These are phyloP conservation scores for Apodospora peruviana DNA, from an alignment of 495 filamentous ascomycete genomes.

Conservation along the genomic window DNA sequence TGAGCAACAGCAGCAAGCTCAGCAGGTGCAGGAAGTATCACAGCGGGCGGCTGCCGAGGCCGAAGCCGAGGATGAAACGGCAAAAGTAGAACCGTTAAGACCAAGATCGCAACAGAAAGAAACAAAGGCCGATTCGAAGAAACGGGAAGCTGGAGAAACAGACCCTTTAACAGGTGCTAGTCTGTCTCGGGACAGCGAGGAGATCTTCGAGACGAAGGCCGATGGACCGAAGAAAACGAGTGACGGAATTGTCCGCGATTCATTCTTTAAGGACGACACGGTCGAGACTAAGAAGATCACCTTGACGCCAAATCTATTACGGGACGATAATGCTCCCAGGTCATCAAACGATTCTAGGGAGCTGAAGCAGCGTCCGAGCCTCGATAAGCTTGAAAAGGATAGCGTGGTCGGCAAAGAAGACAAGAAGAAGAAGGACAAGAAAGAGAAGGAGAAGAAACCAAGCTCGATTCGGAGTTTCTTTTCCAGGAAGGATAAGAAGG, in stretches of 20 bases:
- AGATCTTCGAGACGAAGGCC: slow-evolving; percentile 57
- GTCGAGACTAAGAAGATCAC: slow-evolving; percentile 97
- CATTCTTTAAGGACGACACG: slow-evolving; percentile 94
- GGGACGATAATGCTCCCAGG: slow-evolving; percentile 67
- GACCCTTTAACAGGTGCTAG: slow-evolving; percentile 25
- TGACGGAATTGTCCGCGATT: slow-evolving; percentile 82
- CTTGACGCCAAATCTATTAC: slow-evolving; percentile 87
- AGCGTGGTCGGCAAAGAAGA: slow-evolving; percentile 39
- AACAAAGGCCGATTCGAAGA: slow-evolving; percentile 38
- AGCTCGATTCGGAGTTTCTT: slow-evolving; percentile 93
- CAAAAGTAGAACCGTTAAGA: slow-evolving; percentile 45
- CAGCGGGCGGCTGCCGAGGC: slow-evolving; percentile 25
- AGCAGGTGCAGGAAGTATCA: slow-evolving; percentile 21
- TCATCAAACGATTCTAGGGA: slow-evolving; percentile 62
- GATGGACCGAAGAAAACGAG: slow-evolving; percentile 59
- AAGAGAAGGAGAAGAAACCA: slow-evolving; percentile 85
- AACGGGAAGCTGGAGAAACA: slow-evolving; percentile 31
- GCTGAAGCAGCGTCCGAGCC: slow-evolving; percentile 40
- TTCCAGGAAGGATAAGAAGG: slow-evolving; percentile 89
- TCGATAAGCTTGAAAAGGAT: slow-evolving; percentile 54
- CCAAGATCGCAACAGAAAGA: slow-evolving; percentile 38
- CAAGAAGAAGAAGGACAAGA: slow-evolving; percentile 65
- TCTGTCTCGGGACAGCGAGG: slow-evolving; percentile 49
- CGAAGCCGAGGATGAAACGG: slow-evolving; percentile 38
- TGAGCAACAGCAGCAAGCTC: slow-evolving; percentile 33